Evolutionary conservation across 139 green algal species (phyloP), one percentile per base, ranked within the genome.

Genomic region (Chlorella sp.): DNA sequence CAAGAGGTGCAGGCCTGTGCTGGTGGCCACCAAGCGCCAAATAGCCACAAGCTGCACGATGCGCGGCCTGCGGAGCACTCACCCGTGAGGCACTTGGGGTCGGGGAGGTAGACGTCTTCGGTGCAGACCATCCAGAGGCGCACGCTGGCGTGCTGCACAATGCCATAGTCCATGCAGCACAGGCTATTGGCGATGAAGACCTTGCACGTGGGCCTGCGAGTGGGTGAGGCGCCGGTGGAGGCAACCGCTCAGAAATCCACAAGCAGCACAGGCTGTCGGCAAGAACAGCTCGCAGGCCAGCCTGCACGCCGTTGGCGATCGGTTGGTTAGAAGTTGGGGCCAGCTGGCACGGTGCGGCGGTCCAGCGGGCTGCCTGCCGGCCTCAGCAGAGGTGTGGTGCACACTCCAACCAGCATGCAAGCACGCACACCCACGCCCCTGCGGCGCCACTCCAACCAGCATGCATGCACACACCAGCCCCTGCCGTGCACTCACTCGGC

Each of bases 81-180:
- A 80, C 74, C 74, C 7, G 74, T 80, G 11, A 80, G 48, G 56
- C 76, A 82, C 54, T 72, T 48, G 26, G 76, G n/a, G 24, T 54
- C 36, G 11, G 54, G 76, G 54, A 73, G 38, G 56, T 58, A 70
- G 38, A 82, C 38, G 36, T 81, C 76, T 5, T 26, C 54, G 54
- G 40, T 72, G 76, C 54, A 70, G 16, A 81, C 54, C 54, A 81
- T 5, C 54, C 54, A 72, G 36, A 81, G 51, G 44, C 76, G 54
- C 36, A 51, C 76, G 4, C 17, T 30, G 51, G 76, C 54, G 36
- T 70, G 54, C 76, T 56, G 54, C 3, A 70, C 30, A 13, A 81
- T 81, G 74, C 74, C 74, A n/a, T 80, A 80, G n/a, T 70, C 36
- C 76, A 82, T 8, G 76, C 76, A 82, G 76, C 76, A 82, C 36